A percentile compares a stretch with the other conserved stretches of the same genome.
Evolutionary conservation across 2,329 filamentous ascomycete species (phyloP).

Genomic region (Ophiostoma himal-ulmi): DNA sequence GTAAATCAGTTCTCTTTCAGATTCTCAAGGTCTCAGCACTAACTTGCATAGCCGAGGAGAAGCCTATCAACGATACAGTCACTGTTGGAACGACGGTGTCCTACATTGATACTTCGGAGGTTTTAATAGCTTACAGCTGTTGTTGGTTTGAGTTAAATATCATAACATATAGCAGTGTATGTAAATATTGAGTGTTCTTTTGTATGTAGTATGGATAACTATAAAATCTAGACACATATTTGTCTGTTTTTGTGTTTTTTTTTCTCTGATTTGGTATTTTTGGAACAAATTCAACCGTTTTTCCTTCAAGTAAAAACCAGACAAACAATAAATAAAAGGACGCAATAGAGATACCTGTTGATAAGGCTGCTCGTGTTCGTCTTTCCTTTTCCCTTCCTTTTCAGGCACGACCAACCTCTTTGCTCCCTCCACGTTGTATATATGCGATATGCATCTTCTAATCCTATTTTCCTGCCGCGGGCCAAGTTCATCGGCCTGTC

Average conservation of each 20-base stretch:
- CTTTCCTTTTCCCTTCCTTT: background rate
- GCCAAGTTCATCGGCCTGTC: slow-evolving; percentile 5
- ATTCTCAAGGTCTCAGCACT: background rate
- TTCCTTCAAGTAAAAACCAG: background rate
- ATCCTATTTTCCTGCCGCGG: background rate
- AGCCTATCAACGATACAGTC: background rate
- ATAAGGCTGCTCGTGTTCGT: background rate
- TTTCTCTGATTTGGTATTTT: background rate
- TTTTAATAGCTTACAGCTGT: background rate
- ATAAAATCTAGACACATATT: background rate
- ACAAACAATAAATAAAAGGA: background rate
- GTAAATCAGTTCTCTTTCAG: background rate
- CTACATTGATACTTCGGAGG: background rate
- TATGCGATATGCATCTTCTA: slow-evolving; percentile 1
- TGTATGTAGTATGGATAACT: background rate
- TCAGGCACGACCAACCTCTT: background rate
- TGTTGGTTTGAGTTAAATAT: background rate
- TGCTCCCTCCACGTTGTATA: background rate
- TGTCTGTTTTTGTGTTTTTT: background rate
- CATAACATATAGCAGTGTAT: background rate
- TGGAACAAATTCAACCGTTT: background rate
- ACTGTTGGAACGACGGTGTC: background rate
- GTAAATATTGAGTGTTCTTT: background rate
- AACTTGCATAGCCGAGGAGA: background rate
- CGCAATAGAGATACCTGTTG: background rate